Evolutionary conservation across 257 asterid species (phyloP), one percentile per base, ranked within the genome.

Genomic region (Solanum bulbocastanum): DNA sequence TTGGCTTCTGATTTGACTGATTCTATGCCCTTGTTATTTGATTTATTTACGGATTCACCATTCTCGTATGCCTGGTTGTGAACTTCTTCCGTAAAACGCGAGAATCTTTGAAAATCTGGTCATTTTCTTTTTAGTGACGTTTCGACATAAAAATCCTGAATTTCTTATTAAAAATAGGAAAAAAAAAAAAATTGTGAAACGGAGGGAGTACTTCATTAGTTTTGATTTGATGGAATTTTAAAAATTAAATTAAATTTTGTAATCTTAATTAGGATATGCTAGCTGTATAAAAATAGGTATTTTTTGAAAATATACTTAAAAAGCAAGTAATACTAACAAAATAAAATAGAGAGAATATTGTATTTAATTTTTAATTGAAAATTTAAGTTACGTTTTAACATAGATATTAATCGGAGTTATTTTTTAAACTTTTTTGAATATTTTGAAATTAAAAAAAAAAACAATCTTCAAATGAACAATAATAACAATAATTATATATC

Each of bases 1-100:
- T 92, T 87, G 87, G 90, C 87, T 87, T 91, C 36, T 58, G 87
- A 71, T 39, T 23, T 73, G n/a, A 65, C 88, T 87, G 27, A 32
- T 3, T 16, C 23, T 84, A 66, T 89, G 92, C 91, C 87, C 91
- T 90, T 76, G 23, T 3, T 5, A 2, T 90, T 84, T 8, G 2
- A 1, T 5, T 86, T 85, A 92, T 86, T 90, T 93, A 91, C 97
- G 72, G 95, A 94, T 92, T 91, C 91, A 85, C 95, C 96, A 89
- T 84, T 87, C 73, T 0, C 23, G 3, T 18, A 16, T 62, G 25
- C 84, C 33, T n/a, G 88, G 88, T 40, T 73, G 83, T 86, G 27
- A 42, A 44, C 15, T 49, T 18, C 44, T 16, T 20, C 16, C 85
- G 20, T 56, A 18, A 56, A 56, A 56, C 65, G 65, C 65, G 20